These are phyloP conservation scores for Phytophthora colocasiae DNA, from an alignment of 352 stramenopile genomes.

Conservation along the genomic window DNA sequence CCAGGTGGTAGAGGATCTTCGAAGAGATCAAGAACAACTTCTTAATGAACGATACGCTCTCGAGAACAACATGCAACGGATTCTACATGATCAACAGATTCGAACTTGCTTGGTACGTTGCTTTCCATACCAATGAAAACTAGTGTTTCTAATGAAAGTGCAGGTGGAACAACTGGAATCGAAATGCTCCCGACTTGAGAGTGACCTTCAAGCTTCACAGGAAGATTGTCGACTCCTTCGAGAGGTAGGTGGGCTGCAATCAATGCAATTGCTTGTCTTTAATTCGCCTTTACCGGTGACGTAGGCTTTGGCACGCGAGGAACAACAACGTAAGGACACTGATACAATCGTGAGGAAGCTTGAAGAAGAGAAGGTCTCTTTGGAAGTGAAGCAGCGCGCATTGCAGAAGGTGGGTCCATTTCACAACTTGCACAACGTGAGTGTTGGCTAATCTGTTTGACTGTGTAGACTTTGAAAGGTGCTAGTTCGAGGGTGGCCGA, in stretches of 20 bases:
- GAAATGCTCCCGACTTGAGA: conserved; percentile 25
- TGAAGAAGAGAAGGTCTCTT: conserved; percentile 46
- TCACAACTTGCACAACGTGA: neutral
- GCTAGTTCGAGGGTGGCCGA: conserved; percentile 43
- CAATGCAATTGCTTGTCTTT: neutral
- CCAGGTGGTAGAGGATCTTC: conserved; percentile 38
- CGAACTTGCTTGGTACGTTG: conserved; percentile 23
- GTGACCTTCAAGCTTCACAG: conserved; percentile 11
- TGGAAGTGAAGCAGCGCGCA: conserved; percentile 55
- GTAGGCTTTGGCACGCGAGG: conserved; percentile 25
- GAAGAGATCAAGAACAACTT: conserved; percentile 36
- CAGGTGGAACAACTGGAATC: conserved; percentile 37
- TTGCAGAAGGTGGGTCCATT: conserved; percentile 38
- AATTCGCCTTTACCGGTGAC: neutral
- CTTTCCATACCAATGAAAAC: neutral
- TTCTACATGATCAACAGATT: conserved; percentile 35
- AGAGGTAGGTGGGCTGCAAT: conserved; percentile 20
- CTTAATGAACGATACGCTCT: conserved; percentile 32
- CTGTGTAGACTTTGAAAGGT: conserved; percentile 48
- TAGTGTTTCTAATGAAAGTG: conserved; percentile 2
- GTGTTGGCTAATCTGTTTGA: neutral
- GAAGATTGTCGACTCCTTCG: conserved; percentile 27
- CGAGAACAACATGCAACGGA: conserved; percentile 32
- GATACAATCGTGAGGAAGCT: conserved; percentile 29
- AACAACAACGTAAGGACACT: conserved; percentile 13